phyloP scores from a whole-genome alignment of 805 yeast species.

The Suhomyces sp. region DNA sequence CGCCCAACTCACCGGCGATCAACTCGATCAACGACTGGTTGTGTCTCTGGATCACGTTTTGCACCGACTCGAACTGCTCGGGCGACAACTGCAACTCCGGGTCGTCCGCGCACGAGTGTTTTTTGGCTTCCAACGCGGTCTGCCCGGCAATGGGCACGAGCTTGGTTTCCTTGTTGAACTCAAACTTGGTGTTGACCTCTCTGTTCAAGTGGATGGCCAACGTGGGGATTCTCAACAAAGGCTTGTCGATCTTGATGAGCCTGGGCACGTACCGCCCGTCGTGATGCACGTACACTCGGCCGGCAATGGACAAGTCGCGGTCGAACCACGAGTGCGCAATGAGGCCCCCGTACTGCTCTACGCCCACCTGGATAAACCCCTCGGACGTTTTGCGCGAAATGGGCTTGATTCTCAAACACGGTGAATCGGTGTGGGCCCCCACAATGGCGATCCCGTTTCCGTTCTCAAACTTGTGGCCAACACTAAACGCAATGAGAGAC shows the following conservation, averaged over 20 bases:
- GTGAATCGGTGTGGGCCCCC: conserved; percentile 97
- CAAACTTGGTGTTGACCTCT: conserved; percentile 72
- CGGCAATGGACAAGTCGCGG: conserved; percentile 87
- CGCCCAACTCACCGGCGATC: conserved; percentile 62
- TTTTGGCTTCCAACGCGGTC: conserved; percentile 14
- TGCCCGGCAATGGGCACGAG: conserved; percentile 83
- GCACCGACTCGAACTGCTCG: conserved; percentile 62
- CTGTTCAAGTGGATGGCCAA: conserved; percentile 89
- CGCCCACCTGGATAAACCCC: conserved; percentile 86
- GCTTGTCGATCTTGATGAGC: conserved; percentile 76
- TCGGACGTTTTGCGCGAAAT: conserved; percentile 64
- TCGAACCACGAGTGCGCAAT: conserved; percentile 98
- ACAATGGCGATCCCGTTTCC: conserved; percentile 85
- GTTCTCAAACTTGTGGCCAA: conserved; percentile 67
- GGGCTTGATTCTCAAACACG: conserved; percentile 86
- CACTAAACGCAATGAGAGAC: conserved; percentile 81
- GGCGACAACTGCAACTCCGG: conserved; percentile 46
- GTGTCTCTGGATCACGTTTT: conserved; percentile 70
- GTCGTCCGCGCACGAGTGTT: conserved; percentile 47
- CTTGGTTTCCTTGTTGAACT: conserved; percentile 85
- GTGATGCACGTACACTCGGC: conserved; percentile 71
- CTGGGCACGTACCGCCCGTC: conserved; percentile 55
- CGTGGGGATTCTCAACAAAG: conserved; percentile 88
- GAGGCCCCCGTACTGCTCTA: conserved; percentile 94
- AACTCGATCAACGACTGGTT: conserved; percentile 64